Evolutionary conservation across 139 green algal species (phyloP), one percentile per base, ranked within the genome.

Genomic region (Picochlorum sp.): DNA sequence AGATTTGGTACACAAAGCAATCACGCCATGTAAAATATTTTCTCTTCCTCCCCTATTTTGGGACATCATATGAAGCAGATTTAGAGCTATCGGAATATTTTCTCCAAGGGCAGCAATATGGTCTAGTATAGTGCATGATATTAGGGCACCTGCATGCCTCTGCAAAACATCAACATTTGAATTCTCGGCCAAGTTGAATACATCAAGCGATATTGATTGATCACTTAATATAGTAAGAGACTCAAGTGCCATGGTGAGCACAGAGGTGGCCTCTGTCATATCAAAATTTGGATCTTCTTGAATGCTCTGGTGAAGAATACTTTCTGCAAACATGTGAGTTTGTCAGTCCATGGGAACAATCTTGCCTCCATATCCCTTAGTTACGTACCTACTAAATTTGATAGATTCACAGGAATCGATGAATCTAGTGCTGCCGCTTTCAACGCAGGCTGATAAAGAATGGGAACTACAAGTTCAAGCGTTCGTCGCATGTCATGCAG

Each of bases 401-500:
- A 66, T 7, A 83, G 49, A 15, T 24, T 54, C 6, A 34, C 64
- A 18, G 60, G 55, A 55, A 72, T 52, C 26, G 65, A 59, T 24
- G 69, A 26, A 15, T 82, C 75, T 52, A 86, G 54, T 21, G 84
- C 57, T 13, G 80, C 80, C 20, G 78, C 72, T 73, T 91, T 91
- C 57, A 91, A 66, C 30, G 83, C 76, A 0, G 83, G 77, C 47
- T 79, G 76, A 71, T 81, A 82, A n/a, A 65, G 67, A 8, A 90
- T 71, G 0, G 83, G 81, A 31, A 86, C 85, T 10, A 88, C 49
- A 58, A 85, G 57, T 69, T 90, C 83, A 44, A 91, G 75, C 56
- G 86, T 57, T 14, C 79, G 60, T 37, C 85, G 69, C 5, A 59
- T 74, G 14, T 85, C 77, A 28, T 68, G 52, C 49, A 82, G 26